Evolutionary conservation across 1,284 basidiomycete species (phyloP).

Genomic region (Rhodofomes roseus): DNA sequence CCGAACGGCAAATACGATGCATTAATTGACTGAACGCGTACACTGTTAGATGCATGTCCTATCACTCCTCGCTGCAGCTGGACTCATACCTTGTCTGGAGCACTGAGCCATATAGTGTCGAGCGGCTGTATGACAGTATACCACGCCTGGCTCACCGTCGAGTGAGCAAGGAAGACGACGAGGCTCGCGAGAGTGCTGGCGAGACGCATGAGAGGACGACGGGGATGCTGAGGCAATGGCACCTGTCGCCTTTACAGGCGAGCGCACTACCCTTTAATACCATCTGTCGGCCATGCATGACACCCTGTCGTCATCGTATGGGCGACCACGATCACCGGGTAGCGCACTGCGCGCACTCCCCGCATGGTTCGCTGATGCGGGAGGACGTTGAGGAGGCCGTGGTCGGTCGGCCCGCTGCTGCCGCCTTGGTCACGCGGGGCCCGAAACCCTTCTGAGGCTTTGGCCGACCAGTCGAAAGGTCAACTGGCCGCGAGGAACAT

Average conservation of each 20-base stretch:
- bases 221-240: neutral
- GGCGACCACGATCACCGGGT: neutral
- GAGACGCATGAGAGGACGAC: neutral
- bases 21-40: neutral
- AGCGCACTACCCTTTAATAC: neutral
- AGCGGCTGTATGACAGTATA: neutral
- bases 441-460: neutral
- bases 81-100: neutral
- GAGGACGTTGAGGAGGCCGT: neutral
- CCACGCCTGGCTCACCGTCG: neutral
- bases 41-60: no score
- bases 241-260: neutral
- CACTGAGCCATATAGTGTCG: neutral
- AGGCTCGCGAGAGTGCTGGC: neutral
- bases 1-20: neutral
- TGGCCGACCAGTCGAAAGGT: neutral
- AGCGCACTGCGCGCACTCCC: neutral
- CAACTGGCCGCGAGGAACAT: neutral
- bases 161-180: neutral
- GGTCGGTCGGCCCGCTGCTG: neutral
- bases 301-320: neutral
- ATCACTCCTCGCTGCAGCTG: neutral
- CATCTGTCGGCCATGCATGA: neutral
- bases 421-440: neutral
- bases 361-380: neutral